A percentile compares a stretch with the other conserved stretches of the same genome.
phyloP scores from a whole-genome alignment of 352 stramenopile species.

The Globisporangium orthogonon region DNA sequence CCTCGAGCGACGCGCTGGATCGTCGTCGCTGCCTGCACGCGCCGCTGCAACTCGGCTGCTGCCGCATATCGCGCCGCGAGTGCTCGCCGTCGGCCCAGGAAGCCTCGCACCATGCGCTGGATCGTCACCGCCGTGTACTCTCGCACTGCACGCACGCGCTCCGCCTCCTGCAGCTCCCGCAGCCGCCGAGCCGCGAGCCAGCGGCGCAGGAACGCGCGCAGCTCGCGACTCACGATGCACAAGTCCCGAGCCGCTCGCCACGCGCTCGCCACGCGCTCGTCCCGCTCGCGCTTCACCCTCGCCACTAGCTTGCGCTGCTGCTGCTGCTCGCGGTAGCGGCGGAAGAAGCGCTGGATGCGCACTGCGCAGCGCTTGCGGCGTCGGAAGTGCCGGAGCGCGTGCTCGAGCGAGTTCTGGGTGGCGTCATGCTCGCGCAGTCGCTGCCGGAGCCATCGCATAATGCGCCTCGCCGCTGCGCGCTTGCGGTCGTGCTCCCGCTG shows the following conservation, averaged over 20 bases:
- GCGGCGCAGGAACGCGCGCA: slow-evolving; percentile 26
- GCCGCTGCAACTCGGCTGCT: slow-evolving; percentile 13
- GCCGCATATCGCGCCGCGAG: slow-evolving; percentile 12
- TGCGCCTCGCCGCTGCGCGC: slow-evolving; percentile 23
- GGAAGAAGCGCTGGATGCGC: slow-evolving; percentile 50
- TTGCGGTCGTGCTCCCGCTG: slow-evolving; percentile 7
- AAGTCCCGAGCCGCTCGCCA: slow-evolving; percentile 26
- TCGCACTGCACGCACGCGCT: slow-evolving; percentile 22
- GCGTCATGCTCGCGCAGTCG: slow-evolving; percentile 22
- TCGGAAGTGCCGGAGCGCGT: slow-evolving; percentile 34
- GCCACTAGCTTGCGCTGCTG: slow-evolving; percentile 21
- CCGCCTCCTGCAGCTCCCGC: slow-evolving; percentile 25
- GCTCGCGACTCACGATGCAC: slow-evolving; percentile 19
- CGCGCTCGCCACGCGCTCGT: slow-evolving; percentile 16
- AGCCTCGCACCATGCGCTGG: slow-evolving; percentile 33
- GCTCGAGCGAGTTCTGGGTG: slow-evolving; percentile 34
- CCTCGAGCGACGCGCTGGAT: slow-evolving; percentile 44
- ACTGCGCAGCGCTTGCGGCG: slow-evolving; percentile 30
- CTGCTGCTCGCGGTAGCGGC: slow-evolving; percentile 19
- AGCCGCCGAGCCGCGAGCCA: slow-evolving; percentile 32
- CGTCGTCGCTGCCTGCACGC: slow-evolving; percentile 16
- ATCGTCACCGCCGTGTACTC: slow-evolving; percentile 28
- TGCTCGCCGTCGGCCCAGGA: slow-evolving; percentile 27
- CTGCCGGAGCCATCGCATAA: slow-evolving; percentile 42
- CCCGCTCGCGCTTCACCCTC: slow-evolving; percentile 18